phyloP scores from a whole-genome alignment of 768 basidiomycete genomes.

The Auricularia heimuer region DNA sequence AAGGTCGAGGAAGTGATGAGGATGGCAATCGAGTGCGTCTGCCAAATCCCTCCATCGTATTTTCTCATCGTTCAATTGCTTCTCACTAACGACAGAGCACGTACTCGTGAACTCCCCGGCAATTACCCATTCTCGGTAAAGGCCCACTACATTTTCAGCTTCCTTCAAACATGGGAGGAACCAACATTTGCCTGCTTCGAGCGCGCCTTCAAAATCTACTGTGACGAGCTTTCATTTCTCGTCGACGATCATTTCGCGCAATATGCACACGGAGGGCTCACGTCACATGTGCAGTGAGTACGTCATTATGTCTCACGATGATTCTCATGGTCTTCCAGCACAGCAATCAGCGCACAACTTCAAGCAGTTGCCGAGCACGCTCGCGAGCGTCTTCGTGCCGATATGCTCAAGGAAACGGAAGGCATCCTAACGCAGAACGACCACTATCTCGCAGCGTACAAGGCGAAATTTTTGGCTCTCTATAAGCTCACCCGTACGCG shows the following conservation, averaged over 20 bases:
- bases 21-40: background rate
- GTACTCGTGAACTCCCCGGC: slow-evolving; percentile 61
- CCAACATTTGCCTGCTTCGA: slow-evolving; percentile 41
- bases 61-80: background rate
- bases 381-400: slow-evolving; percentile 20
- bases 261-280: slow-evolving; percentile 44
- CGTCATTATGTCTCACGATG: background rate
- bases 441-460: slow-evolving; percentile 8
- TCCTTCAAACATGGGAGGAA: slow-evolving; percentile 37
- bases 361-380: slow-evolving; percentile 22
- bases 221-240: slow-evolving; percentile 30
- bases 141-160: slow-evolving; percentile 33
- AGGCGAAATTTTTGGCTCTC: slow-evolving; percentile 7
- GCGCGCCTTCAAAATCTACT: slow-evolving; percentile 27
- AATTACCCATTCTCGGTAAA: slow-evolving; percentile 54
- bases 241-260: slow-evolving; percentile 39
- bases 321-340: slow-evolving; percentile 22
- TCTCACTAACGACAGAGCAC: slow-evolving; percentile 34
- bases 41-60: background rate
- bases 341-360: slow-evolving; percentile 42
- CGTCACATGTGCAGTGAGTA: slow-evolving; percentile 38
- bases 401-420: background rate
- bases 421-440: slow-evolving; percentile 14
- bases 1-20: background rate
- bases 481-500: background rate